These are phyloP conservation scores for Melocanna baccifera DNA, from an alignment of 176 grass and related monocot species.

Conservation along the genomic window DNA sequence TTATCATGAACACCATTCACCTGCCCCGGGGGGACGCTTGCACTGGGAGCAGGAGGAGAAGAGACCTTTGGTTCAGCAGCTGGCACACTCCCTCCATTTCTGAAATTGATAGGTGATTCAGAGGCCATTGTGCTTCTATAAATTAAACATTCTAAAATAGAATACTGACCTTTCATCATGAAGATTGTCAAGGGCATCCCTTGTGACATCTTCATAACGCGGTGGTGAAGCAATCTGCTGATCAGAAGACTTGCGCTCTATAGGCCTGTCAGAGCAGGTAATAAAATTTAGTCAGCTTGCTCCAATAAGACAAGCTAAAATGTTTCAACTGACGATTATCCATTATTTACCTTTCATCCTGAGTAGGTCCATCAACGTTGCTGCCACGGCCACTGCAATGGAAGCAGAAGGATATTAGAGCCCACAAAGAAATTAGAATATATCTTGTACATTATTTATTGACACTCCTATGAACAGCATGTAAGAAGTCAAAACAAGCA, in stretches of 20 bases:
- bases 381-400: conserved; percentile 59
- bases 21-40: conserved; percentile 20
- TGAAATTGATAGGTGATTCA: conserved; percentile 37
- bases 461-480: background rate
- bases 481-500: background rate
- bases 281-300: conserved; percentile 8
- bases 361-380: conserved; percentile 53
- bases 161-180: conserved; percentile 52
- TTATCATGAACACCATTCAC: conserved; percentile 37
- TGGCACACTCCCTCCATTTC: conserved; percentile 62
- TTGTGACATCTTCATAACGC: conserved; percentile 68
- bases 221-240: conserved; percentile 78
- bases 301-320: conserved; percentile 17
- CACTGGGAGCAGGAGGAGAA: conserved; percentile 33
- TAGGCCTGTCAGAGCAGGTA: conserved; percentile 41
- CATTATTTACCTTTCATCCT: conserved; percentile 71
- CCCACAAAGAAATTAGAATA: conserved; percentile 14
- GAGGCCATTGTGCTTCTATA: conserved; percentile 1
- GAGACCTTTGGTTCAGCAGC: conserved; percentile 32
- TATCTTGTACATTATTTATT: background rate
- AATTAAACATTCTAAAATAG: conserved; percentile 12
- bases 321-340: background rate
- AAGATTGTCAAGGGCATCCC: conserved; percentile 48
- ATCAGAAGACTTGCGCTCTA: conserved; percentile 66
- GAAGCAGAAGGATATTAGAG: conserved; percentile 13